Conservation (phyloP, 2,329 filamentous ascomycete species). For the Colletotrichum melonis region DNA sequence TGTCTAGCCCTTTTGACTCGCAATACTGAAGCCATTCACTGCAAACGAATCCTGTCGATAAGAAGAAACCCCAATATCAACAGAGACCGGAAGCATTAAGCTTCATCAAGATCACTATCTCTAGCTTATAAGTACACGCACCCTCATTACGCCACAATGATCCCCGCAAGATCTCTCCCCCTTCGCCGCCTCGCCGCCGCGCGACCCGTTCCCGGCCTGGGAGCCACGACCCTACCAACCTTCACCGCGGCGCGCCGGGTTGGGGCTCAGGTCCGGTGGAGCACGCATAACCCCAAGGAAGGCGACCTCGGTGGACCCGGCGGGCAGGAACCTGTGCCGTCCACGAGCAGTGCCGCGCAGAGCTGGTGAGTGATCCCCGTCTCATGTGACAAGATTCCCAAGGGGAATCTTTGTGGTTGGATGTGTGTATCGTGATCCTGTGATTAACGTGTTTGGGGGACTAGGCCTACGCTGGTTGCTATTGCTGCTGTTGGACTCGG, state of each 20-base stretch:
- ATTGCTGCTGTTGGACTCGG: conserved; percentile 25
- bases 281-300: conserved; percentile 6
- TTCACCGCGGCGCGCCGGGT: not conserved
- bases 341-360: conserved; percentile 8
- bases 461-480: conserved; percentile 28
- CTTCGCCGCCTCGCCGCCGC: not conserved
- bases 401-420: too few species aligned
- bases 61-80: not conserved
- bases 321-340: conserved; percentile 29
- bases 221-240: not conserved
- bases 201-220: not conserved
- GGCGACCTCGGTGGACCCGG: conserved; percentile 34
- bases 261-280: not conserved
- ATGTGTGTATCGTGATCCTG: too few species aligned
- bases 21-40: not conserved
- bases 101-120: too few species aligned
- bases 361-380: conserved; percentile 19
- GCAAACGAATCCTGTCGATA: too few species aligned
- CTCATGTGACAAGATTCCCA: too few species aligned
- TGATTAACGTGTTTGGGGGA: too few species aligned
- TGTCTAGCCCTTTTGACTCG: not conserved
- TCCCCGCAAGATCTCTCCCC: not conserved
- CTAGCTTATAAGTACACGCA: too few species aligned
- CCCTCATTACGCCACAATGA: not conserved
- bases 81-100: not conserved